These are phyloP conservation scores for Hymenoscyphus scutula DNA, from an alignment of 2,329 filamentous ascomycete species.

Conservation along the genomic window DNA sequence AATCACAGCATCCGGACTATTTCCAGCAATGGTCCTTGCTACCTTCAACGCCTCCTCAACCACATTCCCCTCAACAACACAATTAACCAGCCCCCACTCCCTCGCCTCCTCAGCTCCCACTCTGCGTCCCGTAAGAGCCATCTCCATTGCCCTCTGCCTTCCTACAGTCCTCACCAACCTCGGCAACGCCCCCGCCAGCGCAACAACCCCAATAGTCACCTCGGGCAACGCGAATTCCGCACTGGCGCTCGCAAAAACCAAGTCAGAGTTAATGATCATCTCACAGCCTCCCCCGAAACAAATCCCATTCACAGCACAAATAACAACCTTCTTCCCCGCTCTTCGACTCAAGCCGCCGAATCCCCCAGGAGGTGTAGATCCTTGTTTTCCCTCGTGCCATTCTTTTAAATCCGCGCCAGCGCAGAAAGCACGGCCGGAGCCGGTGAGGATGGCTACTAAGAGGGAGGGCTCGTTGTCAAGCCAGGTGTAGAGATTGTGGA, in stretches of 20 bases:
- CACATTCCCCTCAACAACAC: slow-evolving; percentile 52
- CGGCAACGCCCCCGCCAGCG: slow-evolving; percentile 68
- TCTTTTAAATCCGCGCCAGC: slow-evolving; percentile 68
- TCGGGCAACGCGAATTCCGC: slow-evolving; percentile 70
- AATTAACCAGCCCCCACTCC: slow-evolving; percentile 69
- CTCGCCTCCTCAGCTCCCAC: slow-evolving; percentile 59
- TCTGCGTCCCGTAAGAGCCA: slow-evolving; percentile 62
- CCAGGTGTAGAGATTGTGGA: slow-evolving; percentile 52
- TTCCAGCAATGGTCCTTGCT: slow-evolving; percentile 59
- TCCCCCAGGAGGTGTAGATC: slow-evolving; percentile 43
- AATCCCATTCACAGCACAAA: slow-evolving; percentile 73
- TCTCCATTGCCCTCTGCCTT: slow-evolving; percentile 66
- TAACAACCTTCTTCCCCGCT: slow-evolving; percentile 68
- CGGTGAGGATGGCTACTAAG: slow-evolving; percentile 62
- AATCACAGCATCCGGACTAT: slow-evolving; percentile 74
- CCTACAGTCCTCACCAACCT: slow-evolving; percentile 65
- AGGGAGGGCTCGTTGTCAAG: slow-evolving; percentile 59
- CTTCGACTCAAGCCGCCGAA: slow-evolving; percentile 67
- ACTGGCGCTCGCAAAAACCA: slow-evolving; percentile 59
- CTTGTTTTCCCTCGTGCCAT: slow-evolving; percentile 42
- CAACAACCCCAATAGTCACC: slow-evolving; percentile 67
- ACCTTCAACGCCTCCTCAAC: slow-evolving; percentile 58
- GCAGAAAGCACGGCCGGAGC: slow-evolving; percentile 63
- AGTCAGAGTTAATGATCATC: slow-evolving; percentile 70
- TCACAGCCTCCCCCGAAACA: slow-evolving; percentile 76